Evolutionary conservation across 2,329 filamentous ascomycete species (phyloP), one percentile per base, ranked within the genome.

Genomic region (Drechmeria coniospora): DNA sequence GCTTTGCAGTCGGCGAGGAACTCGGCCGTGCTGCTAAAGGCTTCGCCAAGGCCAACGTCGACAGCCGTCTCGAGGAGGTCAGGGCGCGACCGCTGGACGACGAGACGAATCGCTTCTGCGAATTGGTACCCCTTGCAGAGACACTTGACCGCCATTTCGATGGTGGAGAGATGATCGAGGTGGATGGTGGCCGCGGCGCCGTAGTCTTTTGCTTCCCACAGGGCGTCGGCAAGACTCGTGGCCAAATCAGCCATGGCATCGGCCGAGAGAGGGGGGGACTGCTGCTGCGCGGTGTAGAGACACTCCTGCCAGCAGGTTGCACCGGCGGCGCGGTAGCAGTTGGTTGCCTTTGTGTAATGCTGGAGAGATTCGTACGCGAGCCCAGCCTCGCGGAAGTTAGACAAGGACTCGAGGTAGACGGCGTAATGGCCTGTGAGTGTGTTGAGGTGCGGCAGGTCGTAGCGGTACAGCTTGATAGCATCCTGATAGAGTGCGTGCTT

Each of bases 1-100:
- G 64, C 64, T 49, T 82, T 83, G 68, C 87, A 95, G 50, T 98
- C 90, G 2, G 90, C 83, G 8, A 98, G 70, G 33, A 95, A 74
- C 48, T 95, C 90, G 1, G 84, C 93, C 43, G 78, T 86, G 29
- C 70, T 73, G 14, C 79, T 77, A 31, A 90, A 74, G 2, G 80
- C 74, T 32, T 95, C 87, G 4, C 75, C 68, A 5, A 98, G 71
- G 2, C 79, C 81, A 0, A 68, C 54, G 46, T 98, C 87, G 10
- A 98, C 65, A 29, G 80, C 68, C 0, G 65, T 55, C 5, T 54
- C 54, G 19, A 95, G 65, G 5, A 92, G 65, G 1, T 72, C 59
- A 0, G 68, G 54, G 11, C 70, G 65, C 2, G 57, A 54, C 35
- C 71, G 66, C 4, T 77, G 63, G 4, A 69, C 66, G 20, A 79